These are phyloP conservation scores for Didymella arachidicola DNA, from an alignment of 2,329 filamentous ascomycete species.

Conservation along the genomic window DNA sequence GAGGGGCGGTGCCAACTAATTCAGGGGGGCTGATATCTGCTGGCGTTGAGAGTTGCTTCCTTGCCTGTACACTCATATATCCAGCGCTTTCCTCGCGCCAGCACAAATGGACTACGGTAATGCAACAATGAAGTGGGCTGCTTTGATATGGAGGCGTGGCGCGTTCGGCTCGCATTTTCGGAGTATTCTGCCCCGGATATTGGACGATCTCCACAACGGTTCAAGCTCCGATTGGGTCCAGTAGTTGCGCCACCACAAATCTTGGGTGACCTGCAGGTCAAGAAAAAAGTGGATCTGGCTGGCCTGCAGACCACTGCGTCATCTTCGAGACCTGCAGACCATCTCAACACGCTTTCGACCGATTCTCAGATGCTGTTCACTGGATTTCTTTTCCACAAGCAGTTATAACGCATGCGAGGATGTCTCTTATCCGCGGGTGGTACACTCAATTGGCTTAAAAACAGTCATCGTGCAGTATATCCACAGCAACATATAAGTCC, in stretches of 20 bases:
- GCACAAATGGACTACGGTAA: neutral
- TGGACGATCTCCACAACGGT: constrained; percentile 4
- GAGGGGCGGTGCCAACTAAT: constrained; percentile 18
- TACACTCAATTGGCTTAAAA: neutral
- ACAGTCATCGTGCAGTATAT: neutral
- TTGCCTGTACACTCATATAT: neutral
- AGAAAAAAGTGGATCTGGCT: neutral
- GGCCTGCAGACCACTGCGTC: constrained; percentile 15
- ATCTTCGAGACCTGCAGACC: constrained; percentile 11
- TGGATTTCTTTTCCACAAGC: neutral
- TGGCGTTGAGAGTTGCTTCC: neutral
- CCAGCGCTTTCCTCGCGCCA: neutral
- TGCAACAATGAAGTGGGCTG: neutral
- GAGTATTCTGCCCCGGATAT: constrained; percentile 1
- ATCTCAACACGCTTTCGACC: neutral
- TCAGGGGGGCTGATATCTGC: no score
- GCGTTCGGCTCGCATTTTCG: constrained; percentile 1
- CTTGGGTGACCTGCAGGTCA: constrained; percentile 16
- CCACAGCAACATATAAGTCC: constrained; percentile 7
- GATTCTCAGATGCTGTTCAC: neutral
- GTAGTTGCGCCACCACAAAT: constrained; percentile 1
- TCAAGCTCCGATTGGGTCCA: constrained; percentile 3
- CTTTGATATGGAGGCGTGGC: neutral
- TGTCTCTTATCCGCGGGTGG: constrained; percentile 9
- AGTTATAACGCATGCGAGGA: neutral